Evolutionary conservation across 139 green algal species (phyloP).

Genomic region (Closterium sp.): DNA sequence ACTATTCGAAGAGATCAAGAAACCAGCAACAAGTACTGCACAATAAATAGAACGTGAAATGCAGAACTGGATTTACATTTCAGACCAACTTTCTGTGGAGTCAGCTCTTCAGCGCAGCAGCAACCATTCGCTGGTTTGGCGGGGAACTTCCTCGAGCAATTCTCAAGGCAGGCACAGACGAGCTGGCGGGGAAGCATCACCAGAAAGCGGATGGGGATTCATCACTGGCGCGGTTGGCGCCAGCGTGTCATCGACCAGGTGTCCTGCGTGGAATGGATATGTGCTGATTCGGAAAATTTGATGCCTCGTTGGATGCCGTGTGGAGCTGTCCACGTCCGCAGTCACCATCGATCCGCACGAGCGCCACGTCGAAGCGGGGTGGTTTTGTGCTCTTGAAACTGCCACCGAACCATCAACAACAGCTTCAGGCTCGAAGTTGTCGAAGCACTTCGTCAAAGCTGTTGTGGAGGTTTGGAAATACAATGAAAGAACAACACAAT

Average conservation of each 20-base stretch:
- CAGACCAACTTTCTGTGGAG: not conserved
- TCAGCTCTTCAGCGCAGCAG: not conserved
- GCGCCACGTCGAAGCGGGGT: not conserved
- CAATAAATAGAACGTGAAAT: not conserved
- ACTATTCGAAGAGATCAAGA: not conserved
- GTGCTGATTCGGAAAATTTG: not conserved
- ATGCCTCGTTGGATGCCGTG: not conserved
- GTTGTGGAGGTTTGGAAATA: too few species aligned
- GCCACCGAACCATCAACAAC: not conserved
- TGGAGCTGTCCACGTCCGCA: not conserved
- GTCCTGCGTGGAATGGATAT: not conserved
- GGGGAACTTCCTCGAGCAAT: not conserved
- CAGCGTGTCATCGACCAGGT: not conserved
- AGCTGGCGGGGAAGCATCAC: not conserved
- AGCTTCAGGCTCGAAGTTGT: not conserved
- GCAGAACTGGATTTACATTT: not conserved
- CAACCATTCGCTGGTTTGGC: too few species aligned
- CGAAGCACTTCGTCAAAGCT: not conserved
- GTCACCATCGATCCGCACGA: not conserved
- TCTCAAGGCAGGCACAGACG: not conserved
- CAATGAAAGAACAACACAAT: too few species aligned
- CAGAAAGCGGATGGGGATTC: not conserved
- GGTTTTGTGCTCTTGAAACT: not conserved
- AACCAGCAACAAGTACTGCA: not conserved
- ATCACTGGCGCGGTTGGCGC: not conserved